A percentile compares a stretch with the other conserved stretches of the same genome.
Evolutionary conservation across 345 rosid genomes (phyloP).

Genomic region (Linum tenue): DNA sequence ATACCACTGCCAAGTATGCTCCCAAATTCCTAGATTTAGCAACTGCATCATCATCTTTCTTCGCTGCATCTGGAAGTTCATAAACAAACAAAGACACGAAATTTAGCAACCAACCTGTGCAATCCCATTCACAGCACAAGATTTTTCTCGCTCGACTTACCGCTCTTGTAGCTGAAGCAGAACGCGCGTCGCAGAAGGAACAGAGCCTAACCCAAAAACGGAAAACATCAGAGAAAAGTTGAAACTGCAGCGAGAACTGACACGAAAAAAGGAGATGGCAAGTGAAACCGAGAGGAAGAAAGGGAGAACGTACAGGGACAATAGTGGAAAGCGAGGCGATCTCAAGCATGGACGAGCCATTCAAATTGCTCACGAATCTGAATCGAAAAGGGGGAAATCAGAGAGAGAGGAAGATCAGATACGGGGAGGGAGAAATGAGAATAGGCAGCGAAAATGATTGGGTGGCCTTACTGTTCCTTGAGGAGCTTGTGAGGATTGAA

Average conservation of each 20-base stretch:
- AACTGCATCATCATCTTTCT: conserved; percentile 37
- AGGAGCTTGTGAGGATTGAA: conserved; percentile 67
- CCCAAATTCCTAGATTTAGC: conserved; percentile 34
- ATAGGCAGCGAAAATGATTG: not conserved
- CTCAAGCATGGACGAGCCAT: conserved; percentile 68
- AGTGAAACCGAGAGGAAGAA: not conserved
- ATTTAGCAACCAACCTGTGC: not conserved
- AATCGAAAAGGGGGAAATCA: not conserved
- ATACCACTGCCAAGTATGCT: conserved; percentile 30
- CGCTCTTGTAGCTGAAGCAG: conserved; percentile 20
- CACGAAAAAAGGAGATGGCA: not conserved
- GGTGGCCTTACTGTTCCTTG: conserved; percentile 54
- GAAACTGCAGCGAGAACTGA: not conserved
- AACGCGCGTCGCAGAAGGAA: conserved; percentile 45
- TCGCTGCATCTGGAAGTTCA: conserved; percentile 14
- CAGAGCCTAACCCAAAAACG: conserved; percentile 35
- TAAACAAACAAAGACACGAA: not conserved
- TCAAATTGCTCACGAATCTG: conserved; percentile 83
- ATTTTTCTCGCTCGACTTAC: conserved; percentile 19
- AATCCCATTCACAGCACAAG: not conserved
- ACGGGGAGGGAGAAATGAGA: not conserved
- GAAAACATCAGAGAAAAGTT: not conserved
- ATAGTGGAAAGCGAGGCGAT: conserved; percentile 48
- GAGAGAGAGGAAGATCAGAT: conserved; percentile 3
- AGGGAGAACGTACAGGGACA: conserved; percentile 39